Evolutionary conservation across 805 yeast genomes (phyloP).

Genomic region (Komagataella populi): DNA sequence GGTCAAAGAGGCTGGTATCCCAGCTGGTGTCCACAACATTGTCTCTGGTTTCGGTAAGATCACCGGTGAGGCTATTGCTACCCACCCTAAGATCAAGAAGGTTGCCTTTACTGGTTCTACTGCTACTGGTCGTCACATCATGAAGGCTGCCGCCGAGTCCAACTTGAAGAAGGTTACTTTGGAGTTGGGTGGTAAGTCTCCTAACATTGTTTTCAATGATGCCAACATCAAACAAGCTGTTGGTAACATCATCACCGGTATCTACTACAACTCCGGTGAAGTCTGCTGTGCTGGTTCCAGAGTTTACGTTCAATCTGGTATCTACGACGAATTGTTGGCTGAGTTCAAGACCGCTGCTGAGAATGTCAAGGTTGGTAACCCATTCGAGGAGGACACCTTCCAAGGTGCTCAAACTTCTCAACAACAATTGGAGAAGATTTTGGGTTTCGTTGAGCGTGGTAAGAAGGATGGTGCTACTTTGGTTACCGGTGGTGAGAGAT

Average conservation of each 20-base stretch:
- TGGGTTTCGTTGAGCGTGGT: conserved; percentile 52
- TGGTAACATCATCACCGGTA: conserved; percentile 56
- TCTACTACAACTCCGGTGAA: conserved; percentile 83
- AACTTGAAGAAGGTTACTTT: conserved; percentile 65
- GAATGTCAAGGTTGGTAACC: conserved; percentile 57
- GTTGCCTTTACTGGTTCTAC: conserved; percentile 95
- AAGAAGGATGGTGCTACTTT: conserved; percentile 56
- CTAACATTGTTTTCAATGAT: conserved; percentile 71
- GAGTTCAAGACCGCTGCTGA: conserved; percentile 38
- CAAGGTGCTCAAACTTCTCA: conserved; percentile 70
- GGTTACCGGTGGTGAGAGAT: conserved; percentile 71
- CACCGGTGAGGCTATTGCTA: conserved; percentile 70
- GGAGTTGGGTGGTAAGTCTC: conserved; percentile 86
- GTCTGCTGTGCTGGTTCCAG: conserved; percentile 91
- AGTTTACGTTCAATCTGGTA: conserved; percentile 62
- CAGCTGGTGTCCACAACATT: conserved; percentile 83
- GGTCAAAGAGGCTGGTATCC: conserved; percentile 74
- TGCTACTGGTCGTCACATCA: conserved; percentile 65
- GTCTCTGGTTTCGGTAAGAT: conserved; percentile 78
- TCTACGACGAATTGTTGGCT: conserved; percentile 53
- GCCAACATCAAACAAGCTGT: conserved; percentile 58
- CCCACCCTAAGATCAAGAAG: conserved; percentile 74
- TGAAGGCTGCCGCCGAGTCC: conserved; percentile 56
- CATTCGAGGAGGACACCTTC: conserved; percentile 55
- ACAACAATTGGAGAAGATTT: conserved; percentile 51